Evolutionary conservation across 1,284 basidiomycete genomes (phyloP).

Genomic region (Athelia sp.): DNA sequence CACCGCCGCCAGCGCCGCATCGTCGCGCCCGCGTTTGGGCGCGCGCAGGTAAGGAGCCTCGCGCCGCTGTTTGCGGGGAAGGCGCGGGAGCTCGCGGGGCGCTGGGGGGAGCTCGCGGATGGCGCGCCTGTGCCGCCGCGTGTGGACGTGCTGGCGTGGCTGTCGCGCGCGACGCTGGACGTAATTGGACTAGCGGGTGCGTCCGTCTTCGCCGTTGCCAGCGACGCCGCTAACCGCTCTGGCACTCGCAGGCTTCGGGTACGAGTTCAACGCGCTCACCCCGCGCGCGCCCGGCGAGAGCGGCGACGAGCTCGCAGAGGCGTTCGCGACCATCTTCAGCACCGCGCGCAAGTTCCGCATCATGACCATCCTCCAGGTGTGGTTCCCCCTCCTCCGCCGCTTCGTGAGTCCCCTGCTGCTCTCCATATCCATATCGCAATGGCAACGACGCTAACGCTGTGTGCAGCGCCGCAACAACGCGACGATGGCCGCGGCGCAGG

Average conservation of each 20-base stretch:
- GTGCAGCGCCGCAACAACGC: slow-evolving; percentile 36
- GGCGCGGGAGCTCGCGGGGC: slow-evolving; percentile 35
- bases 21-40: slow-evolving; percentile 50
- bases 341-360: slow-evolving; percentile 45
- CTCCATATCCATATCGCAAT: neutral
- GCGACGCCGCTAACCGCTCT: too few relatives aligned
- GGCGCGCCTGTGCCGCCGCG: slow-evolving; percentile 15
- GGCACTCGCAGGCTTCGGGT: slow-evolving; percentile 48
- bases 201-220: slow-evolving; percentile 2
- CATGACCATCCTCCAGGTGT: slow-evolving; percentile 52
- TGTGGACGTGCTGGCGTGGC: slow-evolving; percentile 59
- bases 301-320: slow-evolving; percentile 49
- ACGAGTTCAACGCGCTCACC: slow-evolving; percentile 49
- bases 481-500: slow-evolving; percentile 36
- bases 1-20: slow-evolving; percentile 49
- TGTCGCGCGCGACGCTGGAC: slow-evolving; percentile 64
- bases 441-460: neutral
- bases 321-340: slow-evolving; percentile 51
- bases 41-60: slow-evolving; percentile 48
- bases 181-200: slow-evolving; percentile 66
- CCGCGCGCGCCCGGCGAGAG: neutral
- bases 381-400: slow-evolving; percentile 51
- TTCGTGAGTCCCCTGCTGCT: slow-evolving; percentile 40
- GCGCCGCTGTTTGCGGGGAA: slow-evolving; percentile 59
- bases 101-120: slow-evolving; percentile 30